Evolutionary conservation across 2,329 filamentous ascomycete genomes (phyloP).

Genomic region (Geosmithia morbida): DNA sequence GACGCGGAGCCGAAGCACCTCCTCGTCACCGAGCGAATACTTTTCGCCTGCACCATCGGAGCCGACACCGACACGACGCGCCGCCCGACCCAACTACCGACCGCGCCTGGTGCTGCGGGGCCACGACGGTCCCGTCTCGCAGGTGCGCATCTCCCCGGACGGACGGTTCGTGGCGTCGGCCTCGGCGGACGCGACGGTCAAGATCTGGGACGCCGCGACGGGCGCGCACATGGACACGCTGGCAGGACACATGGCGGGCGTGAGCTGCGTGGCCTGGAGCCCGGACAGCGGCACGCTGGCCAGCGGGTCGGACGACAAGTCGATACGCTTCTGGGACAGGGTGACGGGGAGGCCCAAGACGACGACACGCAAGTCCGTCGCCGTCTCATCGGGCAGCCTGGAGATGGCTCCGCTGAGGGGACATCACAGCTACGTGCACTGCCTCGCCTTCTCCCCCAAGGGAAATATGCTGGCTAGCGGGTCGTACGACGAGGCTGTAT

Average conservation of each 20-base stretch:
- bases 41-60: conserved; percentile 9
- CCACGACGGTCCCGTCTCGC: conserved; percentile 66
- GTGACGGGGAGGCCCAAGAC: conserved; percentile 42
- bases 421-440: conserved; percentile 94
- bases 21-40: conserved; percentile 13
- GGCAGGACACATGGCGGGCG: conserved; percentile 82
- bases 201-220: conserved; percentile 73
- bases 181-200: conserved; percentile 80
- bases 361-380: conserved; percentile 21
- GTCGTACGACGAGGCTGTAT: conserved; percentile 93
- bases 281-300: conserved; percentile 80
- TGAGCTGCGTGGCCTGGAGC: conserved; percentile 88
- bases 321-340: conserved; percentile 82
- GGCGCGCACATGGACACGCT: conserved; percentile 76
- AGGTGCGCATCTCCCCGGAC: conserved; percentile 84
- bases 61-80: conserved; percentile 16
- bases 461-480: conserved; percentile 94
- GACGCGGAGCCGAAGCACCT: conserved; percentile 6
- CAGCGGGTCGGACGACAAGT: conserved; percentile 90
- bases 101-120: conserved; percentile 59
- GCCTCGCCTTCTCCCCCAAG: conserved; percentile 89
- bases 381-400: conserved; percentile 10
- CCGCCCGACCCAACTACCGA: conserved; percentile 45
- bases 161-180: conserved; percentile 80
- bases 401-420: conserved; percentile 53